These are phyloP conservation scores for Venturia effusa DNA, from an alignment of 2,329 filamentous ascomycete genomes.

Conservation along the genomic window DNA sequence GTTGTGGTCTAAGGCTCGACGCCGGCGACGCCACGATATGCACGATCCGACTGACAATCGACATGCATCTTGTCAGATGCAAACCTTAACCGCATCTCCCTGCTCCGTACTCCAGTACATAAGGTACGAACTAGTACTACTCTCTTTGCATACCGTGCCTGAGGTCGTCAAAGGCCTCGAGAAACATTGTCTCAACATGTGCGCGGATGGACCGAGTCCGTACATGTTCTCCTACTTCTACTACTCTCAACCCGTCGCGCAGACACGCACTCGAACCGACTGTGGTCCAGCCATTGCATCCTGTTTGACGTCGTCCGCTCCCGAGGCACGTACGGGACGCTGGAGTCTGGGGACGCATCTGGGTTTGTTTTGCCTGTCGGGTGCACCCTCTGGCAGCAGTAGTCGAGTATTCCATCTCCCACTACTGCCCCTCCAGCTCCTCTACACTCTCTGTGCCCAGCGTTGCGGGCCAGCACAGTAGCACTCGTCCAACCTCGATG, in stretches of 20 bases:
- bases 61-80: too few relatives aligned
- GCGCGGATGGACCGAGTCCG: neutral
- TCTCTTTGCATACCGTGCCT: neutral
- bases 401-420: neutral
- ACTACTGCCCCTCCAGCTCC: neutral
- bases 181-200: neutral
- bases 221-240: neutral
- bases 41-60: neutral
- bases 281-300: too few relatives aligned
- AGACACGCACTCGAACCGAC: too few relatives aligned
- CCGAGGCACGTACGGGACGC: conserved; percentile 2
- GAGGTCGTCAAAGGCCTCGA: neutral
- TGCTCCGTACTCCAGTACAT: too few relatives aligned
- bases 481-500: too few relatives aligned
- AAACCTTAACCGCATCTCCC: too few relatives aligned
- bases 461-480: too few relatives aligned
- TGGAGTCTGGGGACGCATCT: neutral
- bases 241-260: neutral
- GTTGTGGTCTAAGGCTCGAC: neutral
- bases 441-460: too few relatives aligned
- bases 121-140: too few relatives aligned
- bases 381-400: neutral
- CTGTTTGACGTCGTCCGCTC: neutral
- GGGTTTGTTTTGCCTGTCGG: neutral
- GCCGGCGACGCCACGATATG: neutral